Evolutionary conservation across 1,284 basidiomycete species (phyloP), one percentile per base, ranked within the genome.

Genomic region (Amylostereum chailletii): DNA sequence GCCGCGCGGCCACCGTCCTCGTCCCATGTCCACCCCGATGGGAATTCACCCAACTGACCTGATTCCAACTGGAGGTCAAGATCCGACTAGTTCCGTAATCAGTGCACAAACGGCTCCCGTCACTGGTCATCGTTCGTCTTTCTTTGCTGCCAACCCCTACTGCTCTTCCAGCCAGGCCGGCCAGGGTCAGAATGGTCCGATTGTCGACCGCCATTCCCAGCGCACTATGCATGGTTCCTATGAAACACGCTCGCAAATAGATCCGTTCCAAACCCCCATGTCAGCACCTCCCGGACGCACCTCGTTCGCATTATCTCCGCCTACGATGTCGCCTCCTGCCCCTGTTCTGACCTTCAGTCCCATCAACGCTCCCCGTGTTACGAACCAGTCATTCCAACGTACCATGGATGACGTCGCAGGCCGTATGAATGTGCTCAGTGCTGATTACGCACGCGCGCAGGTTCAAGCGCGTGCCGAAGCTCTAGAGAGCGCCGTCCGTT

Each of bases 331-430:
- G 5, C 40, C 55, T 5, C 47, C 55, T 29, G 47, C 58, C n/a
- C 54, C 58, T 2, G 49, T 59, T 39, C 57, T 57, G n/a, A 61
- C 59, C 26, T 49, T 53, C 30, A 51, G 51, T 34, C 52, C 55
- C 51, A 61, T 62, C 43, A 59, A 57, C 36, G 70, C 74, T 2
- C 75, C 72, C 1, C 63, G 62, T 47, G 67, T 68, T 6, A 59
- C 62, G 3, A 69, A 76, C 46, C 65, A 65, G 26, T 68, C 68
- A 40, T 54, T 70, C 37, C 72, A 71, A 57, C 62, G 62, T 38
- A 70, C 69, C 11, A 62, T 72, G 40, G 71, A 77, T 49, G 71
- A 72, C 26, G 65, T 72, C 47, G 67, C 74, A 2, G 65, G 67
- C 46, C 68, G 67, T 47, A 66, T 71, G 46, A 74, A 75, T 54